phyloP scores from a whole-genome alignment of 352 stramenopile species.

The Globisporangium paddicum region DNA sequence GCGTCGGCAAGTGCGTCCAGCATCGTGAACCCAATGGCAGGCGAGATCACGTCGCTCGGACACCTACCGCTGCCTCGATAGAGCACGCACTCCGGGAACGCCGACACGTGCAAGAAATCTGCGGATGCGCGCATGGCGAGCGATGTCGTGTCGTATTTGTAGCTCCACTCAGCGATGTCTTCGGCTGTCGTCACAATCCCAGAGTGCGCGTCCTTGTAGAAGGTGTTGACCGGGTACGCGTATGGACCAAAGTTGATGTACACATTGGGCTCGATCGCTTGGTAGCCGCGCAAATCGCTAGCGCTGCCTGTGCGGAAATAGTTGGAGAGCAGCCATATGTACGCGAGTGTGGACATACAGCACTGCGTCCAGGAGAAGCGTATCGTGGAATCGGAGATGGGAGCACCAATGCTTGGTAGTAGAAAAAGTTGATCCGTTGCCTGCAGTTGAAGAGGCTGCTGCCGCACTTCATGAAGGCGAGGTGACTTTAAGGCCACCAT shows the following conservation, averaged over 20 bases:
- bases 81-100: background rate
- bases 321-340: slow-evolving; percentile 3
- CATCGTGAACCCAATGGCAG: background rate
- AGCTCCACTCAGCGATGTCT: slow-evolving; percentile 1
- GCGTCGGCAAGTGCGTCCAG: background rate
- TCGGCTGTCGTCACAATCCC: background rate
- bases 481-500: background rate
- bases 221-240: slow-evolving; percentile 1
- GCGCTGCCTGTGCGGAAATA: background rate
- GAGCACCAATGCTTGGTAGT: background rate
- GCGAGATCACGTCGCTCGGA: slow-evolving; percentile 4
- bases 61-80: background rate
- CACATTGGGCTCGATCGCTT: slow-evolving; percentile 5
- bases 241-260: slow-evolving; percentile 11
- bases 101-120: background rate
- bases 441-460: background rate
- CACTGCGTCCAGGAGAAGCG: slow-evolving; percentile 1
- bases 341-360: background rate
- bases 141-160: background rate
- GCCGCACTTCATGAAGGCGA: background rate
- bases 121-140: background rate
- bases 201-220: background rate
- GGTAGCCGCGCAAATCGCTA: background rate
- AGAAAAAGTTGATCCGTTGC: background rate
- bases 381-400: background rate